Conservation (phyloP, 768 basidiomycete species). For the Bullera alba region DNA sequence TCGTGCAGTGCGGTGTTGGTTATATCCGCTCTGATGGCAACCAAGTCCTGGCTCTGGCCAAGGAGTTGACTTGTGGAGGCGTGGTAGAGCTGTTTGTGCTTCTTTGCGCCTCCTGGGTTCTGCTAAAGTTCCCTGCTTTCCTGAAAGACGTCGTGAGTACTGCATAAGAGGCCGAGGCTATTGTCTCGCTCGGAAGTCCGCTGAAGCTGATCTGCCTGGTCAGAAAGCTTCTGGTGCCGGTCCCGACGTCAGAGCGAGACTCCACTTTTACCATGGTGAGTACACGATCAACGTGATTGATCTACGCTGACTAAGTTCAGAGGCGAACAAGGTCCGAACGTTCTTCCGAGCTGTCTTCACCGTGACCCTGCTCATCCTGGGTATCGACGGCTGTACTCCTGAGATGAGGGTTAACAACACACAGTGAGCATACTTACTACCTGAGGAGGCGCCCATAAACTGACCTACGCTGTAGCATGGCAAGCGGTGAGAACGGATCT, state of each 20-base stretch:
- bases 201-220: background rate
- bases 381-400: constrained; percentile 23
- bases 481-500: too few relatives aligned
- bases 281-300: background rate
- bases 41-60: constrained; percentile 7
- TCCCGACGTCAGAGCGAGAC: constrained; percentile 27
- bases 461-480: too few relatives aligned
- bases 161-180: background rate
- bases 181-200: background rate
- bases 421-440: constrained; percentile 4
- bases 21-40: constrained; percentile 12
- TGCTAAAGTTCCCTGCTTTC: constrained; percentile 26
- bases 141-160: constrained; percentile 24
- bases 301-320: constrained; percentile 5
- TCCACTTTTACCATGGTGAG: constrained; percentile 31
- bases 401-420: constrained; percentile 13
- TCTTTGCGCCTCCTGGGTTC: constrained; percentile 12
- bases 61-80: constrained; percentile 8
- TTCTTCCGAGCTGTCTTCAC: constrained; percentile 25
- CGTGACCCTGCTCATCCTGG: constrained; percentile 12
- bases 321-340: constrained; percentile 29
- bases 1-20: constrained; percentile 4
- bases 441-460: constrained; percentile 1
- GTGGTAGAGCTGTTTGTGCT: constrained; percentile 20
- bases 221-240: constrained; percentile 32